Evolutionary conservation across 768 basidiomycete genomes (phyloP).

Genomic region (Mycena galopus): DNA sequence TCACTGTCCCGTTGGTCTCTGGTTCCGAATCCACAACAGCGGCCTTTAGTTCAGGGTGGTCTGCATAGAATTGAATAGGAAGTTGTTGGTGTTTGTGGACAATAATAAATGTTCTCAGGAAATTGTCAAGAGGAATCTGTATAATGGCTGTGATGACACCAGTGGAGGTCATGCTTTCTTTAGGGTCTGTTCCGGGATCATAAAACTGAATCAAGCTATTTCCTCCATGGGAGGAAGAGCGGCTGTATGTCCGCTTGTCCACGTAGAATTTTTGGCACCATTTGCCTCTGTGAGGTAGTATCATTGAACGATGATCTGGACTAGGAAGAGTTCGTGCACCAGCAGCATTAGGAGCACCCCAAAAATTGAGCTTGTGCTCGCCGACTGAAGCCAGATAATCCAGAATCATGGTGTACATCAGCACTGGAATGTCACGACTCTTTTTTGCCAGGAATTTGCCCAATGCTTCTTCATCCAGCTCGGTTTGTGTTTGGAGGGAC

Average conservation of each 20-base stretch:
- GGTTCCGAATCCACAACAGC: constrained; percentile 6
- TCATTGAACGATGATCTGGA: constrained; percentile 18
- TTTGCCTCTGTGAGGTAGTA: constrained; percentile 24
- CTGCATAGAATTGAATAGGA: not conserved
- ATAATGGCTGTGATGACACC: constrained; percentile 20
- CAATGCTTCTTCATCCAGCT: constrained; percentile 3
- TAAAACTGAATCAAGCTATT: constrained; percentile 26
- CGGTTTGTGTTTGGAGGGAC: not conserved
- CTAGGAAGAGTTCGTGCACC: constrained; percentile 17
- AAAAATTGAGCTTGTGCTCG: constrained; percentile 22
- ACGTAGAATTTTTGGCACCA: constrained; percentile 3
- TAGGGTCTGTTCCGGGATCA: constrained; percentile 6
- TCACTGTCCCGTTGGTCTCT: not conserved
- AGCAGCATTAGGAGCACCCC: constrained; percentile 12
- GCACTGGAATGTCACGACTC: constrained; percentile 1
- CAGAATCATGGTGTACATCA: constrained; percentile 13
- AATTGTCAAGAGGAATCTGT: constrained; percentile 16
- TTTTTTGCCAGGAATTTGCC: constrained; percentile 18
- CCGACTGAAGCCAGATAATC: constrained; percentile 11
- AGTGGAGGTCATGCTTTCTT: constrained; percentile 5
- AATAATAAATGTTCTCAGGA: constrained; percentile 18
- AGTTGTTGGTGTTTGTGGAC: not conserved
- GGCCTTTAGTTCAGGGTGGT: constrained; percentile 13
- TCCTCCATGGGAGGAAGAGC: not conserved
- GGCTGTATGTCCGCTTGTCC: constrained; percentile 29